Conservation (phyloP, 306 rosid species). For the Canavalia gladiata region DNA sequence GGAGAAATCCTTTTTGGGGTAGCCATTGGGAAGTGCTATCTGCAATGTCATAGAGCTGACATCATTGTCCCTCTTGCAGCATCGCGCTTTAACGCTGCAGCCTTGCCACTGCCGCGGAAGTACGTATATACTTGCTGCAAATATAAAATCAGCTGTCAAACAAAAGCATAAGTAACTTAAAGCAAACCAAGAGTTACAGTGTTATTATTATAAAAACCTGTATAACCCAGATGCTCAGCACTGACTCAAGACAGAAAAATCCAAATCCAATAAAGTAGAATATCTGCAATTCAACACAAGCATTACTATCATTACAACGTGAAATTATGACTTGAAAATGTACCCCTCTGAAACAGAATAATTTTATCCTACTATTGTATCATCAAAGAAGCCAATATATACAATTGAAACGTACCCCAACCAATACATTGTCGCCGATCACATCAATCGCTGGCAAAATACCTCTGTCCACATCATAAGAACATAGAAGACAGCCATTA, state of each 20-base stretch:
- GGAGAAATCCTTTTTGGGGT: conserved; percentile 38
- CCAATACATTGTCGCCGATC: conserved; percentile 56
- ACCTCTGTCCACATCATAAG: conserved; percentile 73
- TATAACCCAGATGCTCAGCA: conserved; percentile 95
- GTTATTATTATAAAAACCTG: conserved; percentile 66
- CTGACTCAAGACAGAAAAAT: conserved; percentile 71
- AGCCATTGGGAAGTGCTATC: conserved; percentile 31
- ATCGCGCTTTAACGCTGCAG: conserved; percentile 70
- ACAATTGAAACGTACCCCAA: conserved; percentile 68
- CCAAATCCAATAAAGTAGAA: conserved; percentile 88
- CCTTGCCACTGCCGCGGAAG: conserved; percentile 97
- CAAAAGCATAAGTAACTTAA: conserved; percentile 15
- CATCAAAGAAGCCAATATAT: conserved; percentile 33
- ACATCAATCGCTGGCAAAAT: conserved; percentile 81
- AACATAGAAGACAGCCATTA: conserved; percentile 49
- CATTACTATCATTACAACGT: conserved; percentile 32
- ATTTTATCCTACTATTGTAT: conserved; percentile 28
- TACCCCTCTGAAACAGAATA: neutral
- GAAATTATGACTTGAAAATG: conserved; percentile 34
- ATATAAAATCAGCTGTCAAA: conserved; percentile 40
- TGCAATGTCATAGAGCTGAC: conserved; percentile 73
- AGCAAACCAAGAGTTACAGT: conserved; percentile 17
- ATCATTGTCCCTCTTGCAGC: conserved; percentile 88
- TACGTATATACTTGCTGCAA: conserved; percentile 95
- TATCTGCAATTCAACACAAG: conserved; percentile 66